Conservation (phyloP, 176 grass and related monocot genomes). For the Oryza brachyantha region DNA sequence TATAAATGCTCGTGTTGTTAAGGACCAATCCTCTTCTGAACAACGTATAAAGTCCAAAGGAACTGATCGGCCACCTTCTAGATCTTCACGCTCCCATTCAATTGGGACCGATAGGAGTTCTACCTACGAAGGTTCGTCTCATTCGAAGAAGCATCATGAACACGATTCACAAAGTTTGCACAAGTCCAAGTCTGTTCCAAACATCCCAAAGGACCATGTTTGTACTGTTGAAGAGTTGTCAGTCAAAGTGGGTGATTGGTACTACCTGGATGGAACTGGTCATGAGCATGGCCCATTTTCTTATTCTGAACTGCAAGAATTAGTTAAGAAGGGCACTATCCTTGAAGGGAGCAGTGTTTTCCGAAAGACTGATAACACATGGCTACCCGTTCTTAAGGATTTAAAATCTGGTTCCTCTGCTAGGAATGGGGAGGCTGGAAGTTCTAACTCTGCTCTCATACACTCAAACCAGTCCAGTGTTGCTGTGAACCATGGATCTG, state of each 20-base stretch:
- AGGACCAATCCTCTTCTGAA: slow-evolving; percentile 61
- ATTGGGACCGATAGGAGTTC: slow-evolving; percentile 62
- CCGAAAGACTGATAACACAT: slow-evolving; percentile 89
- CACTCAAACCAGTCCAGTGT: slow-evolving; percentile 18
- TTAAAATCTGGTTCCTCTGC: slow-evolving; percentile 41
- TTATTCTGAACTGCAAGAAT: slow-evolving; percentile 78
- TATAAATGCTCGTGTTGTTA: slow-evolving; percentile 88
- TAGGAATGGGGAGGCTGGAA: slow-evolving; percentile 12
- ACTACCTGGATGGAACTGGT: slow-evolving; percentile 90
- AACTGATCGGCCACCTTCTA: slow-evolving; percentile 57
- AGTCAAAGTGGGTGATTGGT: slow-evolving; percentile 82
- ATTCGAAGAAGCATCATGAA: slow-evolving; percentile 71
- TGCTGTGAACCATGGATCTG: slow-evolving; percentile 39
- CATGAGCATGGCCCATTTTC: slow-evolving; percentile 85
- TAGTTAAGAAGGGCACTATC: slow-evolving; percentile 71
- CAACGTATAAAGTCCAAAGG: slow-evolving; percentile 49
- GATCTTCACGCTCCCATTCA: slow-evolving; percentile 70
- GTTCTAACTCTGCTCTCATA: slow-evolving; percentile 29
- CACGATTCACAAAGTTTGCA: slow-evolving; percentile 68
- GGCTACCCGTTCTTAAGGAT: slow-evolving; percentile 82
- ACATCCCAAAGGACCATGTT: slow-evolving; percentile 82
- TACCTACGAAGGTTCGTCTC: slow-evolving; percentile 57
- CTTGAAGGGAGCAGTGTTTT: slow-evolving; percentile 83
- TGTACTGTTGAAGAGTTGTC: slow-evolving; percentile 78
- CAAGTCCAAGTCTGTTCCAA: slow-evolving; percentile 57